Evolutionary conservation across 129 eudicot genomes (phyloP), one percentile per base, ranked within the genome.

Genomic region (Apium graveolens): DNA sequence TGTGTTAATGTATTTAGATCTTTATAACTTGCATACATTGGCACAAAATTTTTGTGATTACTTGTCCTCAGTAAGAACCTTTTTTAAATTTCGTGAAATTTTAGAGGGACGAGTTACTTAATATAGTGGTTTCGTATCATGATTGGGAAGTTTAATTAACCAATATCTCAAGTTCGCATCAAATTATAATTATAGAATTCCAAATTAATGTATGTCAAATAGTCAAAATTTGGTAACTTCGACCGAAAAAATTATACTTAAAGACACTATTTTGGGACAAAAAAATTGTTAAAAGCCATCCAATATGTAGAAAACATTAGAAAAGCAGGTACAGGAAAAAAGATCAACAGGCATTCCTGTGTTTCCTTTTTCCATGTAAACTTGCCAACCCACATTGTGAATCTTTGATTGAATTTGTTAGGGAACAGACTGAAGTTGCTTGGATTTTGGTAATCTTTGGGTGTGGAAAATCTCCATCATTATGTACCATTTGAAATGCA

Each of bases 371-470:
- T 37, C 11, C 6, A 7, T 70, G 27, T 8, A 29, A 73, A 11
- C 76, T 73, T 21, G 31, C 55, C 77, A 27, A 74, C 77, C 60
- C 48, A 44, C 77, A 74, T 26, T 13, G 38, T 10, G 46, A 29
- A 43, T 44, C 38, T 26, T 26, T 13, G 5, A 26, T 26, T 74
- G n/a, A 27, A 44, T 43, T 27, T 27, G 77, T 43, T 16, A 43
- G 60, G 77, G 44, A 43, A 73, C 76, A 73, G 44, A 73, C 39
- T 48, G 57, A 74, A 74, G 48, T 43, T 74, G 49, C 20, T 44
- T 29, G 77, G 77, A 44, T 74, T 74, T 21, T 74, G 37, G 77
- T 44, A 74, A 74, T 73, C 60, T 73, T 41, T 38, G 24, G 9
- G 9, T 9, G 75, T 38, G 32, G 27, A 29, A 21, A 72, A 41